phyloP scores from a whole-genome alignment of 2,329 filamentous ascomycete genomes.

The Epicoccum nigrum region DNA sequence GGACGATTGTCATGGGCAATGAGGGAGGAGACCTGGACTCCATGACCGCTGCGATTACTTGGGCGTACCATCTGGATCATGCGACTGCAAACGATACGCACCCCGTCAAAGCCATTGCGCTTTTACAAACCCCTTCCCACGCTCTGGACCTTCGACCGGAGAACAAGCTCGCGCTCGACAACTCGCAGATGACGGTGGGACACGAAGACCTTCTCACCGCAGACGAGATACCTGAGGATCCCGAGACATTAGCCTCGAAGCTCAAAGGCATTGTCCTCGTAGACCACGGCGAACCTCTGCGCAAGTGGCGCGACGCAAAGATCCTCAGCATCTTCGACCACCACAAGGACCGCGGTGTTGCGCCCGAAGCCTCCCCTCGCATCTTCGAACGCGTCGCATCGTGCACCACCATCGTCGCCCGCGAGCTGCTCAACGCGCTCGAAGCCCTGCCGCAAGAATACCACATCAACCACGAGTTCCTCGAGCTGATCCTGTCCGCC shows the following conservation, averaged over 20 bases:
- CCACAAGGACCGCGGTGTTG: constrained; percentile 52
- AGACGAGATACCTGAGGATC: constrained; percentile 56
- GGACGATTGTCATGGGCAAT: constrained; percentile 56
- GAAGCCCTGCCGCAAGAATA: constrained; percentile 53
- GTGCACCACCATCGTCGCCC: constrained; percentile 55
- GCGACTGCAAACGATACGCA: constrained; percentile 51
- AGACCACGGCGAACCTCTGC: constrained; percentile 52
- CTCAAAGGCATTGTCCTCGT: constrained; percentile 56
- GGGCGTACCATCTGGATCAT: constrained; percentile 57
- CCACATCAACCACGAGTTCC: constrained; percentile 56
- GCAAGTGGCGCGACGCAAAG: constrained; percentile 53
- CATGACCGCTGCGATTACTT: constrained; percentile 54
- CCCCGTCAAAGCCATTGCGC: constrained; percentile 54
- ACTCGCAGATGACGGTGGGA: constrained; percentile 54
- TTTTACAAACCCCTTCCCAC: constrained; percentile 55
- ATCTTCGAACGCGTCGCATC: constrained; percentile 54
- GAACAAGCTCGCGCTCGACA: constrained; percentile 54
- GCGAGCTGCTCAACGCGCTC: constrained; percentile 56
- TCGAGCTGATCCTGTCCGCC: constrained; percentile 55
- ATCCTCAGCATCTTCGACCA: constrained; percentile 57
- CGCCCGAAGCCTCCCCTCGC: constrained; percentile 51
- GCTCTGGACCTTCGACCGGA: constrained; percentile 56
- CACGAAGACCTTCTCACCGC: constrained; percentile 56
- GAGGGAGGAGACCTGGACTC: constrained; percentile 54
- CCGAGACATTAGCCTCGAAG: constrained; percentile 52